A percentile compares a stretch with the other conserved stretches of the same genome.
Conservation (phyloP, 768 basidiomycete species). For the Hypholoma sublateritium region DNA sequence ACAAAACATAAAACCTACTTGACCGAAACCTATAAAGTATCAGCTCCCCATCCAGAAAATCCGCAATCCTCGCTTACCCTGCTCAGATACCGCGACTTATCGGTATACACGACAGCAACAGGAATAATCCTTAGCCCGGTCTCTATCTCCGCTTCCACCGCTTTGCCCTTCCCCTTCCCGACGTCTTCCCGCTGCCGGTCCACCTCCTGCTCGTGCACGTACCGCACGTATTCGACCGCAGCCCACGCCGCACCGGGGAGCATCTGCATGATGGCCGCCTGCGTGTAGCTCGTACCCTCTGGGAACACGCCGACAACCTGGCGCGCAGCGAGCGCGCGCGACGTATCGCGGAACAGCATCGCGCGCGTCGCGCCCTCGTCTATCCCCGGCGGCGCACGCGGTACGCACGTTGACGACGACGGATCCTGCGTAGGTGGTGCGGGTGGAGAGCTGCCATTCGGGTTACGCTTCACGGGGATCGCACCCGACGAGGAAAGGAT, state of each 20-base stretch:
- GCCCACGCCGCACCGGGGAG: slow-evolving; percentile 71
- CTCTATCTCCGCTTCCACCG: slow-evolving; percentile 16
- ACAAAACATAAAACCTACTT: slow-evolving; percentile 17
- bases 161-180: slow-evolving; percentile 13
- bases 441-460: slow-evolving; percentile 33
- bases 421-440: slow-evolving; percentile 2
- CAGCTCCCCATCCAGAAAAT: background rate
- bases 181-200: slow-evolving; percentile 1
- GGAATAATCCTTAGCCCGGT: slow-evolving; percentile 52
- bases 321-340: slow-evolving; percentile 49
- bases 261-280: slow-evolving; percentile 45
- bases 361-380: slow-evolving; percentile 27
- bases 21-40: slow-evolving; percentile 14
- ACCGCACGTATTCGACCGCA: slow-evolving; percentile 63
- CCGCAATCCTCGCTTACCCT: slow-evolving; percentile 34
- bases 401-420: slow-evolving; percentile 1
- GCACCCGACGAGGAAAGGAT: slow-evolving; percentile 64
- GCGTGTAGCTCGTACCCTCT: slow-evolving; percentile 56
- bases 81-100: slow-evolving; percentile 66
- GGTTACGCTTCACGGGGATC: slow-evolving; percentile 70
- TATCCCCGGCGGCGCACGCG: background rate
- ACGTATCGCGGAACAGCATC: slow-evolving; percentile 55
- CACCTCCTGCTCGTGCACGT: slow-evolving; percentile 17
- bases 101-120: slow-evolving; percentile 67
- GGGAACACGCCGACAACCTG: slow-evolving; percentile 70